These are phyloP conservation scores for Arthroderma uncinatum DNA, from an alignment of 2,329 filamentous ascomycete genomes.

Conservation along the genomic window DNA sequence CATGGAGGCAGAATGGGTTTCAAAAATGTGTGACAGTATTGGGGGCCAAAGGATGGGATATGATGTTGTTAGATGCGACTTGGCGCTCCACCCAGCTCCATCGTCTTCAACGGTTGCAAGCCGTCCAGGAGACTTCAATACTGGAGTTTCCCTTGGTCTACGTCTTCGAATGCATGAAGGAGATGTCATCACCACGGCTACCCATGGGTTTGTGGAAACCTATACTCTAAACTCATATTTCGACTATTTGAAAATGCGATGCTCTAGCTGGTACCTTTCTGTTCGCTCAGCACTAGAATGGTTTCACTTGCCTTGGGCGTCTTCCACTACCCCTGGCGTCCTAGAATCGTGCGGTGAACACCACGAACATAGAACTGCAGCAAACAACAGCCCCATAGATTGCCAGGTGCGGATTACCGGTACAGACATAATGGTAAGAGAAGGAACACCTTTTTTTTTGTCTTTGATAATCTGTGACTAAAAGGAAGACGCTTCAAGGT, in stretches of 20 bases:
- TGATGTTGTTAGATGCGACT: not conserved
- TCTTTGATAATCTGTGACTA: not conserved
- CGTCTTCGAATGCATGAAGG: not conserved
- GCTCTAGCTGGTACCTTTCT: not conserved
- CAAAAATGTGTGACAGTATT: not conserved
- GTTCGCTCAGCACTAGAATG: no score
- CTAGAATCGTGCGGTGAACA: not conserved
- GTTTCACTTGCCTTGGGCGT: no score
- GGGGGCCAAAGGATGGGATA: not conserved
- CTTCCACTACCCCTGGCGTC: not conserved
- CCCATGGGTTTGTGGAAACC: constrained; percentile 5
- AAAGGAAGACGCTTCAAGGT: not conserved
- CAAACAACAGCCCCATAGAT: constrained; percentile 3
- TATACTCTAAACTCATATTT: constrained; percentile 3
- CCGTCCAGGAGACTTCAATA: not conserved
- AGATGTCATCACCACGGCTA: constrained; percentile 7
- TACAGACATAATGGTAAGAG: constrained; percentile 4
- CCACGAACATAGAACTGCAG: not conserved
- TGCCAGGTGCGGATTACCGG: not conserved
- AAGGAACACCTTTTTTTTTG: not conserved
- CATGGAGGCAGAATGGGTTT: not conserved
- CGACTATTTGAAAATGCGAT: constrained; percentile 2
- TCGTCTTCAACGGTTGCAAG: not conserved
- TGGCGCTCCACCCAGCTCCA: not conserved
- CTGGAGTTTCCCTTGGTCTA: constrained; percentile 4